phyloP scores from a whole-genome alignment of 2,329 filamentous ascomycete species.

The Falciphora oryzae region DNA sequence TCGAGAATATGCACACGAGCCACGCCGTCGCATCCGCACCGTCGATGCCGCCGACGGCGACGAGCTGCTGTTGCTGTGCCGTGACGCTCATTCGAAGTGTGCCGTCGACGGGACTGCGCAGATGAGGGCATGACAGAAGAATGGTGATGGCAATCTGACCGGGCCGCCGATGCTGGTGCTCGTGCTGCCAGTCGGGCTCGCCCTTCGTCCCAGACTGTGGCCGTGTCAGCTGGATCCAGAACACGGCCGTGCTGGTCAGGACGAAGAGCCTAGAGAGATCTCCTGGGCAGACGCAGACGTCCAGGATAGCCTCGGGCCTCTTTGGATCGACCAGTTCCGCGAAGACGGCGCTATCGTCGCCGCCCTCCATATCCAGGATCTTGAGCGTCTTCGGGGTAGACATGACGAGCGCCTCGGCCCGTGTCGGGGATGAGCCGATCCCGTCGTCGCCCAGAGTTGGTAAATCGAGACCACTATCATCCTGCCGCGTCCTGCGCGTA shows the following conservation, averaged over 20 bases:
- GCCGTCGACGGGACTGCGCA: constrained; percentile 31
- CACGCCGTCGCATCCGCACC: constrained; percentile 10
- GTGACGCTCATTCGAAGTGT: constrained; percentile 34
- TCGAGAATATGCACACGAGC: constrained; percentile 22
- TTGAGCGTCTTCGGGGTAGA: constrained; percentile 23
- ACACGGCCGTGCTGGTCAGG: constrained; percentile 48
- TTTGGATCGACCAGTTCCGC: constrained; percentile 19
- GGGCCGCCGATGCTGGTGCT: constrained; percentile 9
- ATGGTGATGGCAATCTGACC: constrained; percentile 15
- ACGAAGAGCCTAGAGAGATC: constrained; percentile 48
- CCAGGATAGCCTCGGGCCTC: constrained; percentile 42
- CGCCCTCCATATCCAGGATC: constrained; percentile 17
- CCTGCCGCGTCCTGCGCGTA: too few species aligned
- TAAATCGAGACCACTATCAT: too few species aligned
- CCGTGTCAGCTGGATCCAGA: constrained; percentile 37
- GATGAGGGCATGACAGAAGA: constrained; percentile 39
- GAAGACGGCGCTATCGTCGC: constrained; percentile 15
- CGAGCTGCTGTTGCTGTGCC: constrained; percentile 14
- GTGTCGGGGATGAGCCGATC: background rate
- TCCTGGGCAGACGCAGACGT: constrained; percentile 43
- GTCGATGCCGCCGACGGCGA: constrained; percentile 11
- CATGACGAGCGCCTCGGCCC: constrained; percentile 19
- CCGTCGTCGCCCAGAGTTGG: background rate
- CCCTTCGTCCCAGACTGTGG: too few species aligned
- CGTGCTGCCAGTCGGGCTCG: too few species aligned